Evolutionary conservation across 2,329 filamentous ascomycete genomes (phyloP), one percentile per base, ranked within the genome.

Genomic region (Arthrobotrys conoides): DNA sequence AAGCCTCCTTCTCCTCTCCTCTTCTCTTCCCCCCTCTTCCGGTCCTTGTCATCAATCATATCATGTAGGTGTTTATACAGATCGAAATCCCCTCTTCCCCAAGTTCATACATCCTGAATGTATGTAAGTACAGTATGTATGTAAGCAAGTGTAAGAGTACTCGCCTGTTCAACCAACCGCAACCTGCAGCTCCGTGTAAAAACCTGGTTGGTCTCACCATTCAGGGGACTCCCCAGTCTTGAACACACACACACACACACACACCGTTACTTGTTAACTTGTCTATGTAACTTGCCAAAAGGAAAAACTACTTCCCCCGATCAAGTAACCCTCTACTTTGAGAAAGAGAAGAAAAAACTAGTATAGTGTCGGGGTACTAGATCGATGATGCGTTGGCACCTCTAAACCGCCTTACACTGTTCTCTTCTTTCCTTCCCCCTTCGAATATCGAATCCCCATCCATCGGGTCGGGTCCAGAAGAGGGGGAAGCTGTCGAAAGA

Each of bases 101-200:
- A 36, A 36, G 8, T 5, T 9, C 33, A 12, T 12, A 36, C 53
- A 22, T 41, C n/a, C n/a, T n/a, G n/a, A n/a, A 41, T 16, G 38
- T 12, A 41, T 14, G 38, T 12, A 36, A 36, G 33, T 12, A 44
- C n/a, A n/a, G 20, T 41, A 41, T 16, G 38, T 12, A 41, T 14
- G 38, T 12, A 36, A 36, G 33, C 8, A 44, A 16, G 20, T 55
- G 14, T 22, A 12, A 27, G 24, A 20, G n/a, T 59, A 59, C 16
- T 53, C 66, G 49, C 57, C 57, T 33, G 51, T 27, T 33, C 66
- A 8, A 41, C 66, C 53, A 59, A 61, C 57, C 57, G 36, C 22
- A 55, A 76, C 65, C 72, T 67, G 72, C 72, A 76, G 65, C 63
- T 41, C 69, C 72, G 72, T 76, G 72, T 71, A 68, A 59, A 71